Percentiles rank a stretch among this genome's conserved stretches.
Evolutionary conservation across 78 protist genomes (phyloP).

Genomic region (Dictyostelium brefeldianum): DNA sequence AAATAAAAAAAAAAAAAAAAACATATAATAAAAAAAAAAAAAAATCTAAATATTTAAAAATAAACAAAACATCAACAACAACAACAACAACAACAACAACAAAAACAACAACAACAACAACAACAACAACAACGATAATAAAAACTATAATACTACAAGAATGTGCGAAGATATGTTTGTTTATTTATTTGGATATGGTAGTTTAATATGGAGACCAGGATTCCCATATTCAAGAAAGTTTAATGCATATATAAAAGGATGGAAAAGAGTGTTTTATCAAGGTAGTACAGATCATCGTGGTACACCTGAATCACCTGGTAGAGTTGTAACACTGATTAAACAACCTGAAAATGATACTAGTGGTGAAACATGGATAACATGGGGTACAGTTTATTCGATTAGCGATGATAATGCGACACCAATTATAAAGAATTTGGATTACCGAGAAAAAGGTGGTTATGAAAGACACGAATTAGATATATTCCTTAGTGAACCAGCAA

Average conservation of each 20-base stretch:
- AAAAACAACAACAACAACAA: too few species aligned
- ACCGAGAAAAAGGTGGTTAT: slow-evolving; percentile 85
- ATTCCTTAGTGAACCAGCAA: background rate
- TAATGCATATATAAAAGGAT: slow-evolving; percentile 80
- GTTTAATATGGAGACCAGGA: slow-evolving; percentile 53
- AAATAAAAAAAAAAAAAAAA: too few species aligned
- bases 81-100: too few species aligned
- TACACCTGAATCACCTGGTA: slow-evolving; percentile 66
- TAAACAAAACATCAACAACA: too few species aligned
- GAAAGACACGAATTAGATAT: slow-evolving; percentile 68
- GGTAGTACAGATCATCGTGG: slow-evolving; percentile 80
- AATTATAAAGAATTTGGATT: slow-evolving; percentile 77
- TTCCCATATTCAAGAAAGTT: slow-evolving; percentile 54
- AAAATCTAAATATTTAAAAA: too few species aligned
- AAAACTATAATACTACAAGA: background rate
- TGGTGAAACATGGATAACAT: slow-evolving; percentile 50
- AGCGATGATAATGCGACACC: slow-evolving; percentile 35
- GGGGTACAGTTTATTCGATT: slow-evolving; percentile 81
- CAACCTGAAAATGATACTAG: slow-evolving; percentile 38
- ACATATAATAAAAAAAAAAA: too few species aligned
- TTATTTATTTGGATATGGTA: slow-evolving; percentile 79
- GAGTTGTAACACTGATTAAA: slow-evolving; percentile 82
- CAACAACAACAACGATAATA: too few species aligned
- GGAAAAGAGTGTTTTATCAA: slow-evolving; percentile 72
- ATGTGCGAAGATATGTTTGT: slow-evolving; percentile 77